Percentiles rank a stretch among this genome's conserved stretches.
These are phyloP conservation scores for Kwoniella europaea DNA, from an alignment of 768 basidiomycete species.

Conservation along the genomic window DNA sequence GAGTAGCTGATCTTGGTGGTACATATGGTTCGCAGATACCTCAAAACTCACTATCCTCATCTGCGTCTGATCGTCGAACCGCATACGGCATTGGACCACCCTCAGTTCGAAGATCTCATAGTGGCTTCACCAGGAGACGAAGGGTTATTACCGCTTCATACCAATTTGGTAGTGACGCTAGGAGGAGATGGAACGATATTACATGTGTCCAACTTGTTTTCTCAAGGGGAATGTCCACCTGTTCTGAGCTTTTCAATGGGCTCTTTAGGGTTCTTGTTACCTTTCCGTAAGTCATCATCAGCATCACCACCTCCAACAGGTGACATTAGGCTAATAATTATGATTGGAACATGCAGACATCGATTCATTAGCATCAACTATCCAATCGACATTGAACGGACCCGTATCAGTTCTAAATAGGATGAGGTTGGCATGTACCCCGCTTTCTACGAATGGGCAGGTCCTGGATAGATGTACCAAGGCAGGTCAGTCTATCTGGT, in stretches of 20 bases:
- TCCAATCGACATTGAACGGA: constrained; percentile 78
- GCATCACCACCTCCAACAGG: too few relatives aligned
- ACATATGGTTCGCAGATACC: constrained; percentile 25
- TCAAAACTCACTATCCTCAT: constrained; percentile 30
- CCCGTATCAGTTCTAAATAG: constrained; percentile 81
- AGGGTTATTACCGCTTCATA: constrained; percentile 51
- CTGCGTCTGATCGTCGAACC: constrained; percentile 46
- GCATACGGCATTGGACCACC: constrained; percentile 43
- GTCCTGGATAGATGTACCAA: constrained; percentile 33
- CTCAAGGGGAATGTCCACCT: constrained; percentile 86
- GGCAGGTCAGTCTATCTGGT: constrained; percentile 33
- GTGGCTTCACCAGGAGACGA: constrained; percentile 36
- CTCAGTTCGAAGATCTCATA: constrained; percentile 29
- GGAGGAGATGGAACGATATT: constrained; percentile 96
- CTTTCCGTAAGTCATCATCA: constrained; percentile 80
- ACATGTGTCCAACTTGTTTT: constrained; percentile 89
- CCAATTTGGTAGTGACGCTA: constrained; percentile 86
- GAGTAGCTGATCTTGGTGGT: too few relatives aligned
- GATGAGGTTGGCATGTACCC: constrained; percentile 80
- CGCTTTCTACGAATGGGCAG: constrained; percentile 27
- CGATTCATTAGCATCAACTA: constrained; percentile 78
- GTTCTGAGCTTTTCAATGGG: constrained; percentile 92
- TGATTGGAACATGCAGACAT: constrained; percentile 67
- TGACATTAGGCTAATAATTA: constrained; percentile 17
- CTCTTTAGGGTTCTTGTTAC: constrained; percentile 87